These are phyloP conservation scores for Nepenthes gracilis DNA, from an alignment of 148 eudicot genomes.

Conservation along the genomic window DNA sequence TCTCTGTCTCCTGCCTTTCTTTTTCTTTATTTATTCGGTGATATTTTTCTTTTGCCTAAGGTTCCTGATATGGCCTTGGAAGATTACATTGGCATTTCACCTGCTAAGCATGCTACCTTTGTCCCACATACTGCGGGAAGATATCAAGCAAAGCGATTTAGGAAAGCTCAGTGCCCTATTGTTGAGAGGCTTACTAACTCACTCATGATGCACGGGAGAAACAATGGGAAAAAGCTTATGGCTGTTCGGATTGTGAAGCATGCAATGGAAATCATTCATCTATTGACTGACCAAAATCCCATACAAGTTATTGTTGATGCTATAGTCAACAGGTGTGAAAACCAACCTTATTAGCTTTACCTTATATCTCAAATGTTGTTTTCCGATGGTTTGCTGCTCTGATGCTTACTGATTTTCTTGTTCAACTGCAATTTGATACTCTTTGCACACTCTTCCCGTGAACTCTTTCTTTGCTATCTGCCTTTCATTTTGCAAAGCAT, in stretches of 20 bases:
- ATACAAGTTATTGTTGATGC: conserved; percentile 8
- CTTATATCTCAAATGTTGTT: no score
- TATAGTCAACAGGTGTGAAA: background rate
- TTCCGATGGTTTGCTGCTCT: no score
- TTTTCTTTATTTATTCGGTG: background rate
- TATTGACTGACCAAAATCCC: conserved; percentile 4
- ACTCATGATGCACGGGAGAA: conserved; percentile 6
- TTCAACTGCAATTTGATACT: background rate
- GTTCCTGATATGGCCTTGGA: conserved; percentile 4
- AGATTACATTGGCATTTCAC: conserved; percentile 5
- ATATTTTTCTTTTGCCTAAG: background rate
- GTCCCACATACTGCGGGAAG: conserved; percentile 8
- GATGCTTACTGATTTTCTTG: no score
- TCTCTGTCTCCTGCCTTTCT: background rate
- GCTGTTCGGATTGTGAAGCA: conserved; percentile 7
- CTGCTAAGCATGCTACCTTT: conserved; percentile 6
- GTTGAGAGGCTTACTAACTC: conserved; percentile 7
- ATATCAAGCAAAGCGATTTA: conserved; percentile 5
- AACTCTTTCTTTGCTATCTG: background rate
- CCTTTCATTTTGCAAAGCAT: background rate
- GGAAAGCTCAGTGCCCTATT: conserved; percentile 8
- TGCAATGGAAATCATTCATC: conserved; percentile 8
- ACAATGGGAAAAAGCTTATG: conserved; percentile 7
- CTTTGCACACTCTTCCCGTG: no score
- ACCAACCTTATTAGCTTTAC: no score